phyloP scores from a whole-genome alignment of 202 grass and related monocot genomes.

The Alloteropsis angusta region DNA sequence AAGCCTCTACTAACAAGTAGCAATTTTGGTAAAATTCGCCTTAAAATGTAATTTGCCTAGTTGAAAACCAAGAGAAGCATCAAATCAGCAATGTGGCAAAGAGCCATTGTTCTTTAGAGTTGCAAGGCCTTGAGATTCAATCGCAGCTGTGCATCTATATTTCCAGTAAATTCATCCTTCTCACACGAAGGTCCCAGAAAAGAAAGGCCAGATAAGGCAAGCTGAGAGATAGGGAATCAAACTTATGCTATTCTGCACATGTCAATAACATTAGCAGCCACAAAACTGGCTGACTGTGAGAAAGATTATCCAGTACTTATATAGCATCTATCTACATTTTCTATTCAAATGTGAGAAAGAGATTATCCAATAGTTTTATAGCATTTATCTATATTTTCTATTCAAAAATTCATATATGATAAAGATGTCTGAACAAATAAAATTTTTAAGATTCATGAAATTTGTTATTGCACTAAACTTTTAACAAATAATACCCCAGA shows the following conservation, averaged over 20 bases:
- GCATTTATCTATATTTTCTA: neutral
- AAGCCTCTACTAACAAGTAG: neutral
- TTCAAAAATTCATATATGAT: neutral
- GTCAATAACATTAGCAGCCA: neutral
- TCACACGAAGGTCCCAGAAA: neutral
- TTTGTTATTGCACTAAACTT: neutral
- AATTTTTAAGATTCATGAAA: neutral
- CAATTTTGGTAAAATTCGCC: neutral
- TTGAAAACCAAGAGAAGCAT: neutral
- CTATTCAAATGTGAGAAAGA: neutral
- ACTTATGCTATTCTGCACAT: neutral
- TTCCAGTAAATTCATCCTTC: neutral
- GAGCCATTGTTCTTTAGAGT: neutral
- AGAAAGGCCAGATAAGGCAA: neutral
- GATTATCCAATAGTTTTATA: neutral
- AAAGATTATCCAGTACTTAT: neutral
- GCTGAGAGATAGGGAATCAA: neutral
- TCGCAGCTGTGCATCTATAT: neutral
- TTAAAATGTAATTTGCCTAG: neutral
- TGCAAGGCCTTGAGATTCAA: neutral
- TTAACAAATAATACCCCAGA: no score
- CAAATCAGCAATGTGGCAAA: neutral
- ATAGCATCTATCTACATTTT: neutral
- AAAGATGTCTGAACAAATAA: neutral
- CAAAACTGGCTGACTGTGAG: neutral